Percentiles rank a stretch among this genome's conserved stretches.
Evolutionary conservation across 1,284 basidiomycete species (phyloP).

Genomic region (Trametes pubescens): DNA sequence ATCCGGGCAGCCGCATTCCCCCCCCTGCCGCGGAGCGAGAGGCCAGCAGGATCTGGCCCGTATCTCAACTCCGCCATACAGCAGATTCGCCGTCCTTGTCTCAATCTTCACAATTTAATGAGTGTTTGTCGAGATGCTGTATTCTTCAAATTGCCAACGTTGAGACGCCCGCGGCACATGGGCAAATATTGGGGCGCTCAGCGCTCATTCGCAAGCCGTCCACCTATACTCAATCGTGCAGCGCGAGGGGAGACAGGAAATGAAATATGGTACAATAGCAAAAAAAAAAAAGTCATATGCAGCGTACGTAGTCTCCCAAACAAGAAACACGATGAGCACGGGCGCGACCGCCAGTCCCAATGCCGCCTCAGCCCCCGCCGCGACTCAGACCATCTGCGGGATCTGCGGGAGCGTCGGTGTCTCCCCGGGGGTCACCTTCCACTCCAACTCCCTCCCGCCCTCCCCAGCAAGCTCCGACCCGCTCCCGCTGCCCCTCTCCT

Average conservation of each 20-base stretch:
- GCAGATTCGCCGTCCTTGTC: not conserved
- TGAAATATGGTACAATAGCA: not conserved
- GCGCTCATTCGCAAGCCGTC: too few relatives aligned
- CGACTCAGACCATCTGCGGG: not conserved
- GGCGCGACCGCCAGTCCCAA: not conserved
- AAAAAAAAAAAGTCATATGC: not conserved
- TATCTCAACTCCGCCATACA: not conserved
- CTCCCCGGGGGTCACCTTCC: conserved; percentile 1
- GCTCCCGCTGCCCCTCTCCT: not conserved
- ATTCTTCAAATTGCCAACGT: too few relatives aligned
- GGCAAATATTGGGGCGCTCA: too few relatives aligned
- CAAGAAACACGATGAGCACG: not conserved
- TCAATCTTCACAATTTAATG: not conserved
- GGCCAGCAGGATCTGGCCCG: not conserved
- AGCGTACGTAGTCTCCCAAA: not conserved
- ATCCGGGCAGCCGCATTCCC: too few relatives aligned
- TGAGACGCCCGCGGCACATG: too few relatives aligned
- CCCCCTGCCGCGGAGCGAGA: too few relatives aligned
- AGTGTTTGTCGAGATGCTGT: not conserved
- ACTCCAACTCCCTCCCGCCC: not conserved
- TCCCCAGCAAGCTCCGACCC: not conserved
- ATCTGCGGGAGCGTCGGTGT: not conserved
- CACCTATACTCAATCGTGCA: too few relatives aligned
- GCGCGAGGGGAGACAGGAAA: not conserved
- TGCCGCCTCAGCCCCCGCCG: not conserved